Evolutionary conservation across 805 yeast species (phyloP).

Genomic region (Jamesozyma piceae): DNA sequence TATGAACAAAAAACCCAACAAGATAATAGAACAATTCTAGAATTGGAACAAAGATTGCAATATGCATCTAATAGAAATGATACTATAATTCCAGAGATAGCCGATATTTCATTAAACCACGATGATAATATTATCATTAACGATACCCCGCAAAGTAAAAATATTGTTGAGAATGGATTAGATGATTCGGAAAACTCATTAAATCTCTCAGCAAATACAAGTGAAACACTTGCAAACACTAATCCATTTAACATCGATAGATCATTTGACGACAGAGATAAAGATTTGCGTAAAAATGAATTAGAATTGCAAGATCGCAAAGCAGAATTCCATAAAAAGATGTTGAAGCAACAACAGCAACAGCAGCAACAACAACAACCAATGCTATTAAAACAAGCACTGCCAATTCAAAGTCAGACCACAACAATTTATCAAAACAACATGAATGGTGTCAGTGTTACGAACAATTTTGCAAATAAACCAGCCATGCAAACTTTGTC

Average conservation of each 20-base stretch:
- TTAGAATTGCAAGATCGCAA: constrained; percentile 26
- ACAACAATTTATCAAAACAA: constrained; percentile 2
- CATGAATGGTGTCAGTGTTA: neutral
- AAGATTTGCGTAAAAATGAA: constrained; percentile 24
- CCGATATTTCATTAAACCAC: neutral
- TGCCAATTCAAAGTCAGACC: constrained; percentile 1
- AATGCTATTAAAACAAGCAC: constrained; percentile 8
- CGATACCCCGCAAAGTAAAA: neutral
- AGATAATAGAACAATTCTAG: neutral
- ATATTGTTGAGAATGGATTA: neutral
- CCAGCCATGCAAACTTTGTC: constrained; percentile 4
- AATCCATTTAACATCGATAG: constrained; percentile 1
- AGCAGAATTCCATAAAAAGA: constrained; percentile 20
- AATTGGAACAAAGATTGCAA: neutral
- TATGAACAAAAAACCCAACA: neutral
- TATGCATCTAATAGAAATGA: neutral
- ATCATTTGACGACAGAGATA: constrained; percentile 18
- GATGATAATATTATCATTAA: neutral
- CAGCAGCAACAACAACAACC: constrained; percentile 10
- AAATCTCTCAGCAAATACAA: neutral
- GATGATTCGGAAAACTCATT: neutral
- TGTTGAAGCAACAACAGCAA: constrained; percentile 12
- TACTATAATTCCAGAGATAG: neutral
- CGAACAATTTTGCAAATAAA: constrained; percentile 1
- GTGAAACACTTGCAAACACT: constrained; percentile 1